Conservation (phyloP, 2,329 filamentous ascomycete species). For the Colletotrichum sp. region DNA sequence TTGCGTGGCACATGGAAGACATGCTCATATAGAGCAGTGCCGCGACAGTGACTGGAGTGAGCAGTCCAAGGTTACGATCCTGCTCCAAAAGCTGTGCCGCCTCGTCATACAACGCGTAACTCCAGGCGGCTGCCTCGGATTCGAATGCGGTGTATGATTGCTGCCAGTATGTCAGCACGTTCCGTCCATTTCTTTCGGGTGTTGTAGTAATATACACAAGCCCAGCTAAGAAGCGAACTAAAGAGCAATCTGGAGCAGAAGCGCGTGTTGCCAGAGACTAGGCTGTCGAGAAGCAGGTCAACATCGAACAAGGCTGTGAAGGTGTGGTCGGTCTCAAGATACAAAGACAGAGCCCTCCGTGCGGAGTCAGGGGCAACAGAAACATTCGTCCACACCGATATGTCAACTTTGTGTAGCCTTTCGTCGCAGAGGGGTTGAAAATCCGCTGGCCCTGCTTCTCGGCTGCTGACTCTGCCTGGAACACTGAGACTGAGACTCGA, state of each 20-base stretch:
- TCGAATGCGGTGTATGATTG: background rate
- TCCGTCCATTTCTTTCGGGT: background rate
- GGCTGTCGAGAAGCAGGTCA: constrained; percentile 29
- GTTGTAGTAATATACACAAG: background rate
- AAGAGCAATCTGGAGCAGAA: constrained; percentile 34
- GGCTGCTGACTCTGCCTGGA: background rate
- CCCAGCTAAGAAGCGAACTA: constrained; percentile 1
- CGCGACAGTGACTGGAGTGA: background rate
- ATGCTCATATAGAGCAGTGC: constrained; percentile 2
- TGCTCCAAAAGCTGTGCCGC: background rate
- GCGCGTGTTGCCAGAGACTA: constrained; percentile 22
- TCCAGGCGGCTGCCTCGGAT: background rate
- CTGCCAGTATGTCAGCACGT: background rate
- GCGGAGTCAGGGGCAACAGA: background rate
- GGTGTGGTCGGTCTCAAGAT: constrained; percentile 33
- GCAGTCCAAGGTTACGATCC: background rate
- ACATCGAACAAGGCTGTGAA: constrained; percentile 32
- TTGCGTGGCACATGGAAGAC: background rate
- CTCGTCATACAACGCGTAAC: background rate
- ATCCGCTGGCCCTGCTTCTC: background rate
- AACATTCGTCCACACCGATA: background rate
- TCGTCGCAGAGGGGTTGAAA: background rate
- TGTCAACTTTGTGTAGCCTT: background rate
- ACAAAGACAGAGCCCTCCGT: constrained; percentile 25
- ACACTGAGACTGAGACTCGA: background rate